Conservation (phyloP, 257 asterid species). For the Penstemon davidsonii region DNA sequence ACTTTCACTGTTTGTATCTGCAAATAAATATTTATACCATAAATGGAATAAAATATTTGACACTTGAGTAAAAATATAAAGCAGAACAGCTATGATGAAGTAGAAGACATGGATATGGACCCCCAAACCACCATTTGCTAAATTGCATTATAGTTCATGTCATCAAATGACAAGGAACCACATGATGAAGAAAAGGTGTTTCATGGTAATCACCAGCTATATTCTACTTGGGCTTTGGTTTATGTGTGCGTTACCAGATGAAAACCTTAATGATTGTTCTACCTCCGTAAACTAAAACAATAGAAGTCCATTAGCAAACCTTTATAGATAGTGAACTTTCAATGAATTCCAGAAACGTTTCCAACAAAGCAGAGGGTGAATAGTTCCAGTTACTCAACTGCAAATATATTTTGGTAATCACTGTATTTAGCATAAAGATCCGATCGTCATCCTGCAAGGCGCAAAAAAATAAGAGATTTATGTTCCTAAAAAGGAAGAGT, state of each 20-base stretch:
- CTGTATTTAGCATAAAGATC: conserved; percentile 58
- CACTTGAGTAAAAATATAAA: conserved; percentile 20
- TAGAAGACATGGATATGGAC: conserved; percentile 7
- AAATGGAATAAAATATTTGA: conserved; percentile 5
- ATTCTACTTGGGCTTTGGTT: conserved; percentile 9
- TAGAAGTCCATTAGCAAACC: conserved; percentile 45
- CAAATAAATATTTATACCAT: conserved; percentile 26
- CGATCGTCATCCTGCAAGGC: conserved; percentile 74
- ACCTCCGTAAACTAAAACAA: conserved; percentile 19
- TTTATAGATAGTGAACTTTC: conserved; percentile 60
- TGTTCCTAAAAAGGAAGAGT: conserved; percentile 13
- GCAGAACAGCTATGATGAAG: background rate
- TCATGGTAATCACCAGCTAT: conserved; percentile 23
- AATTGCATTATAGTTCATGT: background rate
- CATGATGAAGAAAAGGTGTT: background rate
- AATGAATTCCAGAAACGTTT: conserved; percentile 66
- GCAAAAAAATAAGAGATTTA: conserved; percentile 24
- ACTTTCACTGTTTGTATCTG: conserved; percentile 63
- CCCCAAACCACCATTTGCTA: background rate
- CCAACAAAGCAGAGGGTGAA: conserved; percentile 55
- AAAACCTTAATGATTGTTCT: conserved; percentile 6
- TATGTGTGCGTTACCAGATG: conserved; percentile 13
- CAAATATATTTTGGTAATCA: conserved; percentile 65
- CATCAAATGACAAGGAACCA: background rate
- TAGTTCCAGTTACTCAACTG: conserved; percentile 51